Percentiles rank a stretch among this genome's conserved stretches.
Evolutionary conservation across 2,329 filamentous ascomycete genomes (phyloP).

Genomic region (Magnaporthiopsis rhizophila): DNA sequence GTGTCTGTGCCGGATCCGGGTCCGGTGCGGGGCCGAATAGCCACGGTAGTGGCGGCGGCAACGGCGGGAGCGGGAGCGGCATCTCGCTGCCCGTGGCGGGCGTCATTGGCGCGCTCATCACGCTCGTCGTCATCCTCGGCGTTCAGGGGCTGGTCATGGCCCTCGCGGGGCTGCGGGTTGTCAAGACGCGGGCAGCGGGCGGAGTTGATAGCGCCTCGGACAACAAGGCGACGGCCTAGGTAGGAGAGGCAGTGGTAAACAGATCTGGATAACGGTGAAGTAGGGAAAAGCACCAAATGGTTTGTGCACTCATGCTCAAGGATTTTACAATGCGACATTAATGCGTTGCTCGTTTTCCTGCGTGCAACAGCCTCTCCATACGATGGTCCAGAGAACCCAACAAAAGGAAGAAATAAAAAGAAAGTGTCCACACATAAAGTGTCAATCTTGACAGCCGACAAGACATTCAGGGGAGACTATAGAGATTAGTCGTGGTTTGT

Average conservation of each 20-base stretch:
- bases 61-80: conserved; percentile 16
- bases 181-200: conserved; percentile 29
- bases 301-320: not conserved
- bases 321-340: too few relatives aligned
- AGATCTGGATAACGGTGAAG: not conserved
- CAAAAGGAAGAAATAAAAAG: too few relatives aligned
- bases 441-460: not conserved
- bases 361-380: too few relatives aligned
- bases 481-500: not conserved
- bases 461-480: not conserved
- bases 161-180: conserved; percentile 35
- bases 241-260: not conserved
- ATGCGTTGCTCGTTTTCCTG: too few relatives aligned
- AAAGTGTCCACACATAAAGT: too few relatives aligned
- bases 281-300: not conserved
- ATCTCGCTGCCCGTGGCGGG: conserved; percentile 68
- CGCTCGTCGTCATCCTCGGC: conserved; percentile 40
- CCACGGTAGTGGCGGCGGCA: conserved; percentile 8
- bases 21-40: conserved; percentile 14
- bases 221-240: not conserved
- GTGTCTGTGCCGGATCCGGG: conserved; percentile 45
- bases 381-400: too few relatives aligned
- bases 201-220: not conserved
- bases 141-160: conserved; percentile 35
- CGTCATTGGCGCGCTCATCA: conserved; percentile 68